Evolutionary conservation across 1,284 basidiomycete genomes (phyloP).

Genomic region (Fomitopsis betulina): DNA sequence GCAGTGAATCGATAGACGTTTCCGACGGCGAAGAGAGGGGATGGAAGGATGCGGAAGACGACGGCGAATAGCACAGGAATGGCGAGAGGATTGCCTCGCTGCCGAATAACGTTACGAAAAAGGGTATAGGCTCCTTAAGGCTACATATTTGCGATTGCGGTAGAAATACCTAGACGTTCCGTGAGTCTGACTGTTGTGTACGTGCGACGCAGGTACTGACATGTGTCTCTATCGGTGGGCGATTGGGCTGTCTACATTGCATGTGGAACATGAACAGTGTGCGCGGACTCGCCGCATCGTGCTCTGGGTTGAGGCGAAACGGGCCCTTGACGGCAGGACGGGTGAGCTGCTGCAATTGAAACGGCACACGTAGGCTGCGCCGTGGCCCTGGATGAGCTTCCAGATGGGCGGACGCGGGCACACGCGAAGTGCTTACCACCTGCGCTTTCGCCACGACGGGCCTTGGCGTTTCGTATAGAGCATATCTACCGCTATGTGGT

Average conservation of each 20-base stretch:
- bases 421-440: conserved; percentile 13
- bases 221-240: conserved; percentile 4
- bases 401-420: not conserved
- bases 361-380: conserved; percentile 13
- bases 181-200: not conserved
- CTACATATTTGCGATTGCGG: conserved; percentile 24
- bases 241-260: conserved; percentile 4
- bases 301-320: conserved; percentile 10
- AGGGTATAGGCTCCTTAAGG: conserved; percentile 25
- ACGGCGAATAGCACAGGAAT: conserved; percentile 22
- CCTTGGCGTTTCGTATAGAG: conserved; percentile 17
- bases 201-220: not conserved
- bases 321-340: conserved; percentile 15
- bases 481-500: conserved; percentile 38
- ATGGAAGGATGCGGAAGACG: conserved; percentile 22
- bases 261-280: conserved; percentile 17
- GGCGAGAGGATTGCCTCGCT: conserved; percentile 22
- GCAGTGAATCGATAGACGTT: conserved; percentile 13
- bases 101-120: conserved; percentile 24
- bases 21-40: conserved; percentile 16
- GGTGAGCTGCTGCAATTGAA: conserved; percentile 13
- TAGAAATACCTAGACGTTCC: conserved; percentile 22
- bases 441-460: conserved; percentile 22
- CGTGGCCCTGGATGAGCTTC: not conserved
- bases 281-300: conserved; percentile 10